Conservation (phyloP, 768 basidiomycete species). For the Rhizopogon sp. region DNA sequence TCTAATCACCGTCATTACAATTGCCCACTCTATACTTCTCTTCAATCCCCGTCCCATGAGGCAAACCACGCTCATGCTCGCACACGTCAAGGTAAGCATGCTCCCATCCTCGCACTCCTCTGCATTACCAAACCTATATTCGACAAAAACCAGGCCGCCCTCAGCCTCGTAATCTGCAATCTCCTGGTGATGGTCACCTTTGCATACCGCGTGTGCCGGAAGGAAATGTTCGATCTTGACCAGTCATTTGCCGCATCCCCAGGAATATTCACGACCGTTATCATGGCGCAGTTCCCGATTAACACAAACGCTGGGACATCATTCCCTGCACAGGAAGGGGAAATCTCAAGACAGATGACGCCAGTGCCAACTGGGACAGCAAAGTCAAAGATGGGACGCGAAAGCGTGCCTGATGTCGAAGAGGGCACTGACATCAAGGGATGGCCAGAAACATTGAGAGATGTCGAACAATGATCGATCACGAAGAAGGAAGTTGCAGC, state of each 20-base stretch:
- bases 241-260: neutral
- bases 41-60: neutral
- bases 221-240: slow-evolving; percentile 5
- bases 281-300: neutral
- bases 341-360: neutral
- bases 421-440: neutral
- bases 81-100: slow-evolving; percentile 13
- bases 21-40: slow-evolving; percentile 9
- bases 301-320: neutral
- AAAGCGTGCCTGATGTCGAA: neutral
- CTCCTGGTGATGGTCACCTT: slow-evolving; percentile 23
- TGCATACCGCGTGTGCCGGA: slow-evolving; percentile 10
- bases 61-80: slow-evolving; percentile 13
- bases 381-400: neutral
- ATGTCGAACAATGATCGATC: neutral
- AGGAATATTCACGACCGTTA: neutral
- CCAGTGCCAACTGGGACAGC: neutral
- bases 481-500: neutral
- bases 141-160: slow-evolving; percentile 10
- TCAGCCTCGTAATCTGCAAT: slow-evolving; percentile 22
- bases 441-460: neutral
- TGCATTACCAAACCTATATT: neutral
- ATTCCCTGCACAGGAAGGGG: neutral
- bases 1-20: slow-evolving; percentile 15
- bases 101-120: neutral